Conservation (phyloP, 805 yeast genomes). For the Saccharomycopsis guyanensis region DNA sequence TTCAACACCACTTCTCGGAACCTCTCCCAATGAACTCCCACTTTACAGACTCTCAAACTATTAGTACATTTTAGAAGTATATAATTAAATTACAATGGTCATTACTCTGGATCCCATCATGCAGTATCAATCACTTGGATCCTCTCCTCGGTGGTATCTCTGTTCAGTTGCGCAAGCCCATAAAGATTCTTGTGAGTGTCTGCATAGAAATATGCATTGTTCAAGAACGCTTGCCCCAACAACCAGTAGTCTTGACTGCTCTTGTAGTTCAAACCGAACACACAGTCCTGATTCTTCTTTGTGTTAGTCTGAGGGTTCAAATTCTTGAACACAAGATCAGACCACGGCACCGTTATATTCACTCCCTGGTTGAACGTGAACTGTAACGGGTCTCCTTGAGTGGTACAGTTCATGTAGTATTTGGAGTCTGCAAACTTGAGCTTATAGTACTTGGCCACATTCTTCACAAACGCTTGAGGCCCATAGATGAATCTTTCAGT, state of each 20-base stretch:
- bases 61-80: too few relatives aligned
- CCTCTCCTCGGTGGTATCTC: neutral
- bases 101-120: too few relatives aligned
- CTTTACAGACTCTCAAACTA: too few relatives aligned
- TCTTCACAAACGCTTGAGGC: slow-evolving; percentile 9
- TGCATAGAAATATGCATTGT: slow-evolving; percentile 17
- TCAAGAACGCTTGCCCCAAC: slow-evolving; percentile 19
- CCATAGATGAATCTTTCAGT: slow-evolving; percentile 18
- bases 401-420: slow-evolving; percentile 18
- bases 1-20: too few relatives aligned
- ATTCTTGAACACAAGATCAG: slow-evolving; percentile 15
- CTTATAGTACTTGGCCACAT: slow-evolving; percentile 12
- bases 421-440: slow-evolving; percentile 3
- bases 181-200: slow-evolving; percentile 9
- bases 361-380: slow-evolving; percentile 9
- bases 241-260: slow-evolving; percentile 16
- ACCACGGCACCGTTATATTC: slow-evolving; percentile 19
- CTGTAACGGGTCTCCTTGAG: slow-evolving; percentile 6
- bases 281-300: slow-evolving; percentile 16
- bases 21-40: too few relatives aligned
- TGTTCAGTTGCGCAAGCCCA: slow-evolving; percentile 12
- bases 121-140: neutral
- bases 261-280: slow-evolving; percentile 18
- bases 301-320: slow-evolving; percentile 18
- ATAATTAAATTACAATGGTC: too few relatives aligned